Base-by-base conservation (phyloP, 2,329 filamentous ascomycete genomes). In the Colletotrichum sojae region DNA sequence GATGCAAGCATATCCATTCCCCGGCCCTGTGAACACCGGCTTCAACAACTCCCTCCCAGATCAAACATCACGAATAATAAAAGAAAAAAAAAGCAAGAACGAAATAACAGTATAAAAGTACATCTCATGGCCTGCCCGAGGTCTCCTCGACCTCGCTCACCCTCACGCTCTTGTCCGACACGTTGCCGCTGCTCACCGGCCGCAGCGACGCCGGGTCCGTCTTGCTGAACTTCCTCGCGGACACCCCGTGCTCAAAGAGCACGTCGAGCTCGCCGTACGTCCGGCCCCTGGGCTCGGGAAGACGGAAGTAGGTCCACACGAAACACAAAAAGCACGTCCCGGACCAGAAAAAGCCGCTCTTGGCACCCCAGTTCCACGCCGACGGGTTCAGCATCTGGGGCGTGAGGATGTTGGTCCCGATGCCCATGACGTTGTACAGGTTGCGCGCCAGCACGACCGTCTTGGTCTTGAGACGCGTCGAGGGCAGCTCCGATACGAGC, bases 251-350 rank as follows among this genome's bases (percentile, higher is more conserved):
- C 71, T 87, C 83, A 72, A 90, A 90, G 68, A 90, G 76, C 12
- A 85, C 76, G 59, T 89, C 87, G 2, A 90, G 80, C 76, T 90
- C 88, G 45, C 83, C 85, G 59, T 86, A 85, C 0, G 85, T 86
- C 45, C 85, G 81, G 6, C 83, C 86, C 65, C 83, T 84, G 16
- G 87, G 86, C 78, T 90, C 88, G 4, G 86, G 86, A 5, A 88
- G 78, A 18, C 83, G 84, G 73, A 85, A 86, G 68, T 80, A 86
- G 0, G 85, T 84, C 82, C 88, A 90, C 1, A 81, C 57, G 2
- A 83, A 76, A 40, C 84, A 85, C 4, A 82, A 15, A 4, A 84
- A 71, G 71, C 85, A 85, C 12, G 84, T 80, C 43, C 73, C 80
- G 9, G 79, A 80, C 80, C 82, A 85, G 75, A 85, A 81, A 72